Conservation (phyloP, 208 protist species). For the Trypanosoma boissoni region DNA sequence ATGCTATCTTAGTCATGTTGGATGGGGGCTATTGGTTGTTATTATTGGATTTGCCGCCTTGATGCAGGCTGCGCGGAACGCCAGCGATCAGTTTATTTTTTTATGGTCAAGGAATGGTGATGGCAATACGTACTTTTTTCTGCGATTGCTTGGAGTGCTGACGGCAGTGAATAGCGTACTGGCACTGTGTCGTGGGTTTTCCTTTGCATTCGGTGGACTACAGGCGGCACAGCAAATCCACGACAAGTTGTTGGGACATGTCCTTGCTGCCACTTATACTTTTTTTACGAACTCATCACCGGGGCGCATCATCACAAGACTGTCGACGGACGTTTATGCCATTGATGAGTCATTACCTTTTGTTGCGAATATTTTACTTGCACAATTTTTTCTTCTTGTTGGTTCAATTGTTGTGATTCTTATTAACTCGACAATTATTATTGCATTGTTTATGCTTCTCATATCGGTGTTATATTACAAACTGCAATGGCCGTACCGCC, state of each 20-base stretch:
- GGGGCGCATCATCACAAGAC: constrained; percentile 75
- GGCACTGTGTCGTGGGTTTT: constrained; percentile 26
- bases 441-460: constrained; percentile 40
- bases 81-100: constrained; percentile 28
- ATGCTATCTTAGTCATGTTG: constrained; percentile 23
- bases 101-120: constrained; percentile 23
- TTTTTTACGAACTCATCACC: constrained; percentile 64
- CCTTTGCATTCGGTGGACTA: constrained; percentile 33
- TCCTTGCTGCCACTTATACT: constrained; percentile 37
- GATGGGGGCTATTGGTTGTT: constrained; percentile 12
- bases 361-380: constrained; percentile 49
- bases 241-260: constrained; percentile 36
- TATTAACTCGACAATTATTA: constrained; percentile 19
- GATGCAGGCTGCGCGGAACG: constrained; percentile 29
- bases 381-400: constrained; percentile 32
- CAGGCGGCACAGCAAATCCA: constrained; percentile 45
- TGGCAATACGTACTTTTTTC: constrained; percentile 3
- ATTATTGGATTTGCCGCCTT: constrained; percentile 18
- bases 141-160: constrained; percentile 15
- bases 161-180: constrained; percentile 22
- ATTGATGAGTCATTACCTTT: constrained; percentile 79
- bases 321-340: constrained; percentile 70
- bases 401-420: constrained; percentile 33
- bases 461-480: constrained; percentile 39
- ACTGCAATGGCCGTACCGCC: constrained; percentile 44